These are phyloP conservation scores for Actinomortierella ambigua DNA, from an alignment of 371 early-diverging fungal genomes.

Conservation along the genomic window DNA sequence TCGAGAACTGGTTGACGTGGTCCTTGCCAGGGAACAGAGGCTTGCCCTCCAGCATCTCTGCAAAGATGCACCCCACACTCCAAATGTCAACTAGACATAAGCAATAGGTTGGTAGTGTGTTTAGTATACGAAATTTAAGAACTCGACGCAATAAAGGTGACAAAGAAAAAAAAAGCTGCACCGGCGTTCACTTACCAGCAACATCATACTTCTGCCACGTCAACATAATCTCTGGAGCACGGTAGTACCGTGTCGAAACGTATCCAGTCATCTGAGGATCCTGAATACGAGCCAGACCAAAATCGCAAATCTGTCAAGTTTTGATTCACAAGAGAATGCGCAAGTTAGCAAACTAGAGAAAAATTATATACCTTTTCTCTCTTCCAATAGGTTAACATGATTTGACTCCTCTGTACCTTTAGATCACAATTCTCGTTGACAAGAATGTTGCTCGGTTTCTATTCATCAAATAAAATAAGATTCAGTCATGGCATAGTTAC, in stretches of 20 bases:
- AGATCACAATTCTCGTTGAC: constrained; percentile 96
- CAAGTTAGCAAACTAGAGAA: neutral
- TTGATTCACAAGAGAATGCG: neutral
- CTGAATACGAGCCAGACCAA: constrained; percentile 93
- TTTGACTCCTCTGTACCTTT: constrained; percentile 57
- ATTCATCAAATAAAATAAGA: neutral
- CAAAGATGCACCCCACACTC: constrained; percentile 99
- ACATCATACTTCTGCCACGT: constrained; percentile 98
- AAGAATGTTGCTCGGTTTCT: constrained; percentile 95
- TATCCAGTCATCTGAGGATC: constrained; percentile 96
- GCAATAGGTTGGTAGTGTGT: no score
- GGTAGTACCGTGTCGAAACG: constrained; percentile 98
- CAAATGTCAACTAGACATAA: constrained; percentile 93
- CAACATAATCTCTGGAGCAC: constrained; percentile 98
- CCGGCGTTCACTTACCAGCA: constrained; percentile 64
- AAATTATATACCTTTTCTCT: neutral
- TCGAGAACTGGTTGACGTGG: constrained; percentile 94
- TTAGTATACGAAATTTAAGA: no score
- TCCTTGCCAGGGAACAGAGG: constrained; percentile 98
- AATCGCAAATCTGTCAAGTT: constrained; percentile 89
- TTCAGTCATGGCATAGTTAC: neutral
- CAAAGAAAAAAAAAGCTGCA: no score
- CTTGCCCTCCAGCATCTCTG: constrained; percentile 95
- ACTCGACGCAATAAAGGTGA: neutral
- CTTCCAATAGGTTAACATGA: neutral